Base-by-base conservation (phyloP, 176 grass and related monocot species). In the Juncus effusus region DNA sequence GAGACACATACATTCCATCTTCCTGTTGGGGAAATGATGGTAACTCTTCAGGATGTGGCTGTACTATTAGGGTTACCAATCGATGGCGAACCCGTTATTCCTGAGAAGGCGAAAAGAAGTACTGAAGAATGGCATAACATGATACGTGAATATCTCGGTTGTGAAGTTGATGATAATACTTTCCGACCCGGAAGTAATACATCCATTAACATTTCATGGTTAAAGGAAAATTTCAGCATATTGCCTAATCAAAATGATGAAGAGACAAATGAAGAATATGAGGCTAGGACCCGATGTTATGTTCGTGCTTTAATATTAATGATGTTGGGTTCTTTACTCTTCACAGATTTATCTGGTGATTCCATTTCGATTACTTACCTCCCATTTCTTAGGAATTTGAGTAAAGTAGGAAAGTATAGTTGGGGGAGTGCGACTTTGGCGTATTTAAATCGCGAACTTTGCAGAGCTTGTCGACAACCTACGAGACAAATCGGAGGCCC, bases 231-330 rank as follows among this genome's bases (percentile, higher is more conserved):
- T 14, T 70, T 70, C 54, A 53, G 16, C 28, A 39, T 28, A 54
- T 53, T 56, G 51, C 66, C 51, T 28, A 28, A 28, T 40, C 6
- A 2, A 2, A 5, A 41, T 6, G 67, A 51, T 14, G 19, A 28
- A 28, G 37, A 12, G 6, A 7, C 4, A 2, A 4, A 39, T 13
- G 66, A 53, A 40, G 50, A n/a, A 3, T 16, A 38, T 36, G 36
- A 70, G 39, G 51, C 52, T 3, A 47, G 44, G 44, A 47, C 44
- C 9, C 44, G 6, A 9, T 47, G 9, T 9, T 47, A 47, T 47
- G 66, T 70, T 10, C 66, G 66, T 39, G 66, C 66, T 39, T 70
- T 54, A 50, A 36, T 70, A 53, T 70, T 70, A 53, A 53, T 70
- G 51, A 3, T 70, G 38, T 39, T 70, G 10, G 66, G 66, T n/a